Conservation (phyloP, 2,329 filamentous ascomycete species). For the Alternaria longipes region DNA sequence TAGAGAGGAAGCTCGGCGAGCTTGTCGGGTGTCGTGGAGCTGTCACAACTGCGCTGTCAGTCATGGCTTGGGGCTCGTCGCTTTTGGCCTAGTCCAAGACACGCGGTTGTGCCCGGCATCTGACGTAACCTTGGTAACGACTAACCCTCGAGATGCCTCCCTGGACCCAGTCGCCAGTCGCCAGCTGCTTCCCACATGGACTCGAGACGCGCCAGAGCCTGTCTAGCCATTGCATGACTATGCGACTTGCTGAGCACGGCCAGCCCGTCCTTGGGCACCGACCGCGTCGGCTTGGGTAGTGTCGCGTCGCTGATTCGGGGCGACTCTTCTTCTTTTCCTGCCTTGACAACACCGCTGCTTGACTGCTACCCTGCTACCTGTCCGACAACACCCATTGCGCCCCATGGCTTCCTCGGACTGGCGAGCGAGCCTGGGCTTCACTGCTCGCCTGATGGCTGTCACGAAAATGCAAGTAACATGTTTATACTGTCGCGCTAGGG, state of each 20-base stretch:
- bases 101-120: slow-evolving; percentile 19
- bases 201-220: slow-evolving; percentile 8
- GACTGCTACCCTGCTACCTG: neutral
- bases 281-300: slow-evolving; percentile 13
- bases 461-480: slow-evolving; percentile 59
- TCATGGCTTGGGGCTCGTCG: slow-evolving; percentile 34
- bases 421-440: slow-evolving; percentile 55
- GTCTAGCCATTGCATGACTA: slow-evolving; percentile 5
- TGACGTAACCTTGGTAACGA: slow-evolving; percentile 30
- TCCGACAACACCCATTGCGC: neutral
- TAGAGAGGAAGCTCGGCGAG: slow-evolving; percentile 37
- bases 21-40: slow-evolving; percentile 43
- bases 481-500: slow-evolving; percentile 15
- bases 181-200: neutral
- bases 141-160: slow-evolving; percentile 3
- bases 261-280: slow-evolving; percentile 9
- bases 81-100: slow-evolving; percentile 30
- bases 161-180: neutral
- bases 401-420: slow-evolving; percentile 49
- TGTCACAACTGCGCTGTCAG: slow-evolving; percentile 44
- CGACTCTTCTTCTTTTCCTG: slow-evolving; percentile 6
- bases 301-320: slow-evolving; percentile 15
- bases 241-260: neutral
- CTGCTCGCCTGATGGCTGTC: slow-evolving; percentile 55
- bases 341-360: slow-evolving; percentile 13